These are phyloP conservation scores for Cordyceps fumosorosea DNA, from an alignment of 2,329 filamentous ascomycete species.

Conservation along the genomic window DNA sequence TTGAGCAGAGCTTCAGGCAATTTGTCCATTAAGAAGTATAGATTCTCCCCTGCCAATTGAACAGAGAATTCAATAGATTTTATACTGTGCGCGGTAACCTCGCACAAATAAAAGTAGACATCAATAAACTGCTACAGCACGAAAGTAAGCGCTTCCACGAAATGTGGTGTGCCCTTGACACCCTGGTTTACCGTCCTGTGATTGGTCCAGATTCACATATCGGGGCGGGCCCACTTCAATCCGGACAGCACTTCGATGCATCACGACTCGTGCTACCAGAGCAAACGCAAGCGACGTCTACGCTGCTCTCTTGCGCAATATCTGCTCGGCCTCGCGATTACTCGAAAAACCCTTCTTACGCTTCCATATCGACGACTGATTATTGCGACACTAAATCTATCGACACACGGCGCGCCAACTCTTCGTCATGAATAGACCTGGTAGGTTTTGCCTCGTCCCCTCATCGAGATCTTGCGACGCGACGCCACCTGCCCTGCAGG, in stretches of 20 bases:
- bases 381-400: neutral
- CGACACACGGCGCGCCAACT: neutral
- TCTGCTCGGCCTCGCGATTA: neutral
- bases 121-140: neutral
- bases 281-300: constrained; percentile 7
- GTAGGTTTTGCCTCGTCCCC: constrained; percentile 35
- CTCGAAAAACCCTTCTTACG: neutral
- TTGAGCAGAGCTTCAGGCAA: constrained; percentile 39
- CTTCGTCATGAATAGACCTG: constrained; percentile 50
- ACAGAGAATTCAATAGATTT: neutral
- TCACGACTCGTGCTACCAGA: constrained; percentile 4
- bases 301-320: neutral
- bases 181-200: constrained; percentile 7
- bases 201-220: constrained; percentile 15
- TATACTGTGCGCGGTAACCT: neutral
- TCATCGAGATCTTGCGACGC: neutral
- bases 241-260: constrained; percentile 14
- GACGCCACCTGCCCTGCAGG: neutral
- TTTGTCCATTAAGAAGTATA: constrained; percentile 17
- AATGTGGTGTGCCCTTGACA: neutral
- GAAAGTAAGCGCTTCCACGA: neutral
- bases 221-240: constrained; percentile 34
- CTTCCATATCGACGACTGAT: neutral
- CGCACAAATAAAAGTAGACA: neutral
- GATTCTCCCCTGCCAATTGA: neutral